Conservation (phyloP, 176 grass and related monocot species). For the Phoenix roebelenii region DNA sequence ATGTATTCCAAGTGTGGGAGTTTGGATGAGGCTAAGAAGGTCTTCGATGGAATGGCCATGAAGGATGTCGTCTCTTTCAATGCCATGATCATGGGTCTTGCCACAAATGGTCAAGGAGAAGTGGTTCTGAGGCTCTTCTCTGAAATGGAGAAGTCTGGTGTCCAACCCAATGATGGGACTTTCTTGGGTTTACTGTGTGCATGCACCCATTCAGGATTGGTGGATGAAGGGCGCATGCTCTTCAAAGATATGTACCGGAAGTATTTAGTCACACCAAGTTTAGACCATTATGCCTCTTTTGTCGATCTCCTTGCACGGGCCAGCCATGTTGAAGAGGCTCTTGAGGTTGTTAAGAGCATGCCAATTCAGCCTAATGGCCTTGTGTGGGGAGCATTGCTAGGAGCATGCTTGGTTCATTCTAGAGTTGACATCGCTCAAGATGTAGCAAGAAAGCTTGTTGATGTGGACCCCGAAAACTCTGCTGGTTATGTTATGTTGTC, state of each 20-base stretch:
- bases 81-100: constrained; percentile 22
- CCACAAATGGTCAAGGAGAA: constrained; percentile 9
- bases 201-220: constrained; percentile 17
- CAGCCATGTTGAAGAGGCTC: constrained; percentile 10
- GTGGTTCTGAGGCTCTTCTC: constrained; percentile 9
- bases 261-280: constrained; percentile 1
- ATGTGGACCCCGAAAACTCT: constrained; percentile 10
- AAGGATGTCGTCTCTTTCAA: constrained; percentile 14
- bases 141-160: constrained; percentile 5
- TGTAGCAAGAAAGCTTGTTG: constrained; percentile 13
- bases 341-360: constrained; percentile 11
- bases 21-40: constrained; percentile 5
- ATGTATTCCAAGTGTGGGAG: constrained; percentile 21
- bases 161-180: constrained; percentile 10
- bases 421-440: constrained; percentile 15
- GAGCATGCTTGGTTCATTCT: constrained; percentile 15
- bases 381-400: constrained; percentile 18
- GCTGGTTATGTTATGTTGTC: constrained; percentile 21
- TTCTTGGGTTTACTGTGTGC: constrained; percentile 18
- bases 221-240: constrained; percentile 10
- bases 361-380: constrained; percentile 10
- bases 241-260: constrained; percentile 2
- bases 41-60: constrained; percentile 1
- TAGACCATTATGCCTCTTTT: constrained; percentile 17
- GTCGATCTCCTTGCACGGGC: constrained; percentile 17